phyloP scores from a whole-genome alignment of 2,329 filamentous ascomycete species.

The Coniochaeta hoffmannii region DNA sequence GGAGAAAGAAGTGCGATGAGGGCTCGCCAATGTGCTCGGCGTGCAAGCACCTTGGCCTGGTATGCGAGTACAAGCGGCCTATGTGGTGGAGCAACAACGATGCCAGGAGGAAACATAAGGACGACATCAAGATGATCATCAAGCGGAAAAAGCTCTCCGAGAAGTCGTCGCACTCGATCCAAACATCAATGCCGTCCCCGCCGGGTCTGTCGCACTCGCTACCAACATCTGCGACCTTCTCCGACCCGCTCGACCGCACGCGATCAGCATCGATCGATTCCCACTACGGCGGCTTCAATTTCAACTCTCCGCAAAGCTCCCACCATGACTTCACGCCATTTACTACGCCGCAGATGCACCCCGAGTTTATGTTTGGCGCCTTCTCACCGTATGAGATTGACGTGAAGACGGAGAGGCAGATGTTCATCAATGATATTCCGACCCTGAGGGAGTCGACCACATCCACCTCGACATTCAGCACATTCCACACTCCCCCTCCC shows the following conservation, averaged over 20 bases:
- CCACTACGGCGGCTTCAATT: slow-evolving; percentile 70
- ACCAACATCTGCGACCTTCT: slow-evolving; percentile 73
- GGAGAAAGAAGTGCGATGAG: slow-evolving; percentile 65
- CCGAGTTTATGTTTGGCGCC: slow-evolving; percentile 49
- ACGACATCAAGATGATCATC: slow-evolving; percentile 94
- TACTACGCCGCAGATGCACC: slow-evolving; percentile 52
- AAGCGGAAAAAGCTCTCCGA: slow-evolving; percentile 93
- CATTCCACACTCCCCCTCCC: slow-evolving; percentile 73
- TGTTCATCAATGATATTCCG: slow-evolving; percentile 86
- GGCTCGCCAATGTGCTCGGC: slow-evolving; percentile 55
- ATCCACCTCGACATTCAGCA: slow-evolving; percentile 89
- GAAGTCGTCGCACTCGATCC: slow-evolving; percentile 59
- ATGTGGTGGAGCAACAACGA: slow-evolving; percentile 97
- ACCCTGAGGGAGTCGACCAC: slow-evolving; percentile 79
- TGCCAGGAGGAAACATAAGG: slow-evolving; percentile 78
- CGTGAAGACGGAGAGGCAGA: slow-evolving; percentile 90
- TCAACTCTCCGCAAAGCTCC: slow-evolving; percentile 51
- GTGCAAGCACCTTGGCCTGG: slow-evolving; percentile 68
- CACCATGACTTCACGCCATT: slow-evolving; percentile 51
- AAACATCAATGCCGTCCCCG: slow-evolving; percentile 57
- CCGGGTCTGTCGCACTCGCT: slow-evolving; percentile 75
- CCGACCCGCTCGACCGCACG: slow-evolving; percentile 64
- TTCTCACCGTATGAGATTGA: slow-evolving; percentile 86
- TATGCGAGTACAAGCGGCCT: slow-evolving; percentile 93
- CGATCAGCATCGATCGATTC: slow-evolving; percentile 76